Evolutionary conservation across 1,284 basidiomycete genomes (phyloP), one percentile per base, ranked within the genome.

Genomic region (Somion occarium): DNA sequence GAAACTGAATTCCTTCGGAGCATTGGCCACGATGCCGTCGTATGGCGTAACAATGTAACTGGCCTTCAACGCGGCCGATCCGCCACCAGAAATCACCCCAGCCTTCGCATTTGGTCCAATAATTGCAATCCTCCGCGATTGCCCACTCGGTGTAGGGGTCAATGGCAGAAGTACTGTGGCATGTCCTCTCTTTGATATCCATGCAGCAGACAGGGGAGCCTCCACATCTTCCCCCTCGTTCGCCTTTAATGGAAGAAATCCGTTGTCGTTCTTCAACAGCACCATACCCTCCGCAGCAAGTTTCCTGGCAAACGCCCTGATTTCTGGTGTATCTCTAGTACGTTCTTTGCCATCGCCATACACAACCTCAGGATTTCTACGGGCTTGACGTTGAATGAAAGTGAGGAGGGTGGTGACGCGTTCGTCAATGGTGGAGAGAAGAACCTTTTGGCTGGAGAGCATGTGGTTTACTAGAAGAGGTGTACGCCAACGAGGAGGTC

Each of bases 221-320:
- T 34, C 30, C 20, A 9, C 13, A 45, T 22, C 44, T 18, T 62
- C 63, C 3, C 50, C 55, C 25, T 46, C 44, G 11, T 46, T 48
- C 3, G 50, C 41, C 48, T 61, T 61, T 11, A 79, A 54, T 1
- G 77, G 78, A 22, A 80, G 67, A 2, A 85, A 58, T 1, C 67
- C 54, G 15, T 63, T 61, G n/a, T 78, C 67, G 62, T 91, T 91
- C 69, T 86, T 86, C 51, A 91, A 69, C 25, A 91, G 68, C 11
- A 90, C 85, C 56, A 87, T 81, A 0, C 80, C 78, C 52, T 85
- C 79, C 5, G 76, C 74, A 12, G 85, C 84, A 1, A 86, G 61
- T 50, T 75, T 72, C 41, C 83, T 70, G 53, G 79, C 78, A 51
- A 88, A 82, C 3, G 61, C 59, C n/a, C 78, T 70, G 13, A 71